phyloP scores from a whole-genome alignment of 1,284 basidiomycete species.

The Amylostereum areolatum region DNA sequence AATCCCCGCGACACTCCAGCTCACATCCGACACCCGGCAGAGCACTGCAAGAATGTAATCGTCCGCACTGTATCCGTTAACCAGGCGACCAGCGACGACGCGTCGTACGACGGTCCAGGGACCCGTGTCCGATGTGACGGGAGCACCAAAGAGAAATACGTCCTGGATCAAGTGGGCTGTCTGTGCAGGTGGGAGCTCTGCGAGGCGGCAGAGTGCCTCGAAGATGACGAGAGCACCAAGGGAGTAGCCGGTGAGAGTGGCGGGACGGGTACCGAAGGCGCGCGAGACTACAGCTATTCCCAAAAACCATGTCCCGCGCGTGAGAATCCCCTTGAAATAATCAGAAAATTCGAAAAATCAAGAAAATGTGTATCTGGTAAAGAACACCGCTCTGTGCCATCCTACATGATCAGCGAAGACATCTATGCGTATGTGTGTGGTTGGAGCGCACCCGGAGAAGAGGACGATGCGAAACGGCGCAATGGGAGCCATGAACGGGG shows the following conservation, averaged over 20 bases:
- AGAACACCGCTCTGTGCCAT: too few species aligned
- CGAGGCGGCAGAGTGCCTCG: slow-evolving; percentile 36
- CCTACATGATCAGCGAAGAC: too few species aligned
- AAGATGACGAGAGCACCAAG: slow-evolving; percentile 51
- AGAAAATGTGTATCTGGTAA: too few species aligned
- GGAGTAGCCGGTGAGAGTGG: slow-evolving; percentile 52
- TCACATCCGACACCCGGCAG: slow-evolving; percentile 56
- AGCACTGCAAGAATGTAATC: slow-evolving; percentile 77
- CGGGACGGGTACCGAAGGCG: slow-evolving; percentile 49
- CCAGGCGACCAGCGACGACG: slow-evolving; percentile 61
- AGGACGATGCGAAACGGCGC: too few species aligned
- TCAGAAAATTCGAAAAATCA: too few species aligned
- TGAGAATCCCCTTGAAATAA: too few species aligned
- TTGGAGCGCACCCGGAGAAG: too few species aligned
- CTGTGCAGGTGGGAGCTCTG: slow-evolving; percentile 33
- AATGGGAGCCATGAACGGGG: too few species aligned
- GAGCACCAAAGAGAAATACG: slow-evolving; percentile 71
- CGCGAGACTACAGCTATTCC: too few species aligned
- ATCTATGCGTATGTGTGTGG: too few species aligned
- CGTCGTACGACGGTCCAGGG: slow-evolving; percentile 63
- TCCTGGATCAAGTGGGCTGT: slow-evolving; percentile 60
- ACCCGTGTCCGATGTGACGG: slow-evolving; percentile 47
- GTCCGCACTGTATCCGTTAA: slow-evolving; percentile 66
- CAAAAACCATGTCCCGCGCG: too few species aligned
- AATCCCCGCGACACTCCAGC: slow-evolving; percentile 67